Base-by-base conservation (phyloP, 805 yeast species). In the Starmerella kuoi region DNA sequence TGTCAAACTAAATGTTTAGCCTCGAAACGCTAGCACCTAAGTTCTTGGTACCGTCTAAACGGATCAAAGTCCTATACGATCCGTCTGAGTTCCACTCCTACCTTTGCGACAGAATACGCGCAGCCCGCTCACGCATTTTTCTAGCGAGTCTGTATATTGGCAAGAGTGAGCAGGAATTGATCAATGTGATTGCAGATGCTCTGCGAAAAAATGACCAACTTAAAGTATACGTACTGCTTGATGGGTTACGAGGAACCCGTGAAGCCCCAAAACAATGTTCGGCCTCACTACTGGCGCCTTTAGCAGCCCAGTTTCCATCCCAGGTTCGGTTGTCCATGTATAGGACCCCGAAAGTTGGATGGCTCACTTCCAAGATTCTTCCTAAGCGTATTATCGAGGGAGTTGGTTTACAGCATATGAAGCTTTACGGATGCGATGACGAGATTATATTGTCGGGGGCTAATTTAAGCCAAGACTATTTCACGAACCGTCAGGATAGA, bases 361-460 rank as follows among this genome's bases (percentile, higher is more conserved):
- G 94, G 0, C 55, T 83, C 45, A 70, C 73, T 43, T 76, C 77
- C 55, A 51, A 62, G 7, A 35, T 81, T 34, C 68, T 85, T 2
- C 98, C 98, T 0, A 78, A 72, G 45, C 70, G 98, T 48, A 68
- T 88, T 49, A 86, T 87, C 60, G 98, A 91, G 63, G 87, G 93
- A 3, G 68, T 72, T 52, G 98, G 98, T 0, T 69, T 91, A 39
- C 98, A 91, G 60, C 98, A 91, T 58, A 91, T 91, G 97, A 91
- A 91, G 59, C 70, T 91, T 23, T 91, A 91, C 59, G 98, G 98
- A 1, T 77, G 87, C 55, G 98, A 91, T 59, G 76, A 85, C 54
- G 95, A 87, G 56, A 75, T 91, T 32, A 72, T 91, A 17, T 67
- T 91, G 25, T 73, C 82, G 15, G 98, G 97, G 5, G 98, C 98